A percentile compares a stretch with the other conserved stretches of the same genome.
Conservation (phyloP, 129 eudicot species). For the Glebionis coronaria region DNA sequence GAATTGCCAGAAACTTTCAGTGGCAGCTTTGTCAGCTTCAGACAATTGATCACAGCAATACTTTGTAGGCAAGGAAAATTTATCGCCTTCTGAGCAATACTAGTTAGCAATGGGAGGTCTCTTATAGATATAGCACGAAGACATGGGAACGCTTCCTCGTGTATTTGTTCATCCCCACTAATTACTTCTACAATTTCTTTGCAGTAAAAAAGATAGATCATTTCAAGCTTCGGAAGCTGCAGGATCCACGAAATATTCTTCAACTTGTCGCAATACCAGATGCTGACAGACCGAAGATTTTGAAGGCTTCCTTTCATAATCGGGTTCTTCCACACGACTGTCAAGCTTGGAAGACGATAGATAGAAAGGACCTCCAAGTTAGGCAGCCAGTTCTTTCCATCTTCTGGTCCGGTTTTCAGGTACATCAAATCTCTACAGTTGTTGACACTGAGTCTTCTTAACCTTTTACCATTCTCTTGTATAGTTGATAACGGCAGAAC, state of each 20-base stretch:
- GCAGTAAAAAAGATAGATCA: slow-evolving; percentile 44
- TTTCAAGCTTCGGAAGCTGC: slow-evolving; percentile 43
- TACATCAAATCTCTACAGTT: slow-evolving; percentile 32
- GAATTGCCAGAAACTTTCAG: slow-evolving; percentile 23
- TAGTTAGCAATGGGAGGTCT: slow-evolving; percentile 1
- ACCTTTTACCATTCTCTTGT: slow-evolving; percentile 30
- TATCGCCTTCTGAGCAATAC: neutral
- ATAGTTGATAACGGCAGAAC: slow-evolving; percentile 18
- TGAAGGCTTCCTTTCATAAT: slow-evolving; percentile 29
- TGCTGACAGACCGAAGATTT: slow-evolving; percentile 32
- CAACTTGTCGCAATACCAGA: slow-evolving; percentile 40
- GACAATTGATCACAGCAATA: slow-evolving; percentile 47
- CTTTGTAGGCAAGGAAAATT: slow-evolving; percentile 30
- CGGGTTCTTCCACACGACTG: slow-evolving; percentile 36
- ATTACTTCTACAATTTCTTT: slow-evolving; percentile 33
- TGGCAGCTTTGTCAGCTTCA: slow-evolving; percentile 38
- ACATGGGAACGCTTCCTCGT: slow-evolving; percentile 20
- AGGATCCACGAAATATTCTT: slow-evolving; percentile 40
- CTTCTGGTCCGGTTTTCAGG: slow-evolving; percentile 19
- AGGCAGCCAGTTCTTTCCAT: slow-evolving; percentile 36
- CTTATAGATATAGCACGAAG: slow-evolving; percentile 15
- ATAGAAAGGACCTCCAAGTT: slow-evolving; percentile 38
- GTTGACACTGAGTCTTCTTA: slow-evolving; percentile 39
- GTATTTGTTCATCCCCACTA: slow-evolving; percentile 20
- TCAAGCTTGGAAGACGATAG: slow-evolving; percentile 38